phyloP scores from a whole-genome alignment of 495 filamentous ascomycete species.

The Daldinia loculata region DNA sequence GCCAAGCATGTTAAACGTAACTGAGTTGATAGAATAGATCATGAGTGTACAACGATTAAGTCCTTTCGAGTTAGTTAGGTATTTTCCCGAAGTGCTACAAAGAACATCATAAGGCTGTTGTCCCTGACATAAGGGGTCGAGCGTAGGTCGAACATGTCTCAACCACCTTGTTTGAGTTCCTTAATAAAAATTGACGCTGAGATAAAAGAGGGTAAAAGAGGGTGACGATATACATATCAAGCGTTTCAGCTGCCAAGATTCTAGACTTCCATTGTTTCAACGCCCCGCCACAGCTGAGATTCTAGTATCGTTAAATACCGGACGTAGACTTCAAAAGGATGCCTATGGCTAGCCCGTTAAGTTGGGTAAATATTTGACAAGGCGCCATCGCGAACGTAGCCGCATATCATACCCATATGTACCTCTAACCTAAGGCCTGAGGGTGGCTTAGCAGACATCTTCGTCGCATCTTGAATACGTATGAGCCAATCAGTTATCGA shows the following conservation, averaged over 20 bases:
- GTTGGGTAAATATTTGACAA: neutral
- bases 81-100: neutral
- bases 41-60: neutral
- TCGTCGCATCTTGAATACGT: constrained; percentile 7
- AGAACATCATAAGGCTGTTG: neutral
- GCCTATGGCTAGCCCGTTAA: neutral
- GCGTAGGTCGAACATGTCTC: neutral
- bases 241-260: constrained; percentile 44
- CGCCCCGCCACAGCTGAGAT: constrained; percentile 21
- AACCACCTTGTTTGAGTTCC: neutral
- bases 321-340: no score
- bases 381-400: neutral
- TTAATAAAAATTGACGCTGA: neutral
- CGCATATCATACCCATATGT: no score
- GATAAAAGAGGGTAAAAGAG: neutral
- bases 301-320: neutral
- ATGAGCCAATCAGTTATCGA: constrained; percentile 12
- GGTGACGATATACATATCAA: neutral
- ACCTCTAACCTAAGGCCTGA: no score
- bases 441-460: neutral
- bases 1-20: neutral
- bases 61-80: neutral
- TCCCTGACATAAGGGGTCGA: neutral
- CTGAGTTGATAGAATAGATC: neutral
- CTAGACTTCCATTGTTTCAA: constrained; percentile 37